Evolutionary conservation across 2,329 filamentous ascomycete genomes (phyloP), one percentile per base, ranked within the genome.

Genomic region (Claviceps fusiformis): DNA sequence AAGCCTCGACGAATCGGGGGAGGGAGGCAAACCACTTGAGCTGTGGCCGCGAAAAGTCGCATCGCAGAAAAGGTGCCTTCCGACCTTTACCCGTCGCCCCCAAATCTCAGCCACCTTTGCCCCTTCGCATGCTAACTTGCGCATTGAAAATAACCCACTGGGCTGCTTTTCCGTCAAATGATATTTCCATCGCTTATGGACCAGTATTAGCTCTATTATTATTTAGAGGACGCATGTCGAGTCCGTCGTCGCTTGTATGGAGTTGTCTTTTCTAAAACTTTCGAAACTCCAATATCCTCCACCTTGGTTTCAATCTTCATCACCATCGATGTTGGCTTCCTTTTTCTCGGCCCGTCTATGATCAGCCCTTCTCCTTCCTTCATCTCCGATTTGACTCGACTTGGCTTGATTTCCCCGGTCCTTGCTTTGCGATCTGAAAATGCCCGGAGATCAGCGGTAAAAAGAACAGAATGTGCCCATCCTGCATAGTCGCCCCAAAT

Each of bases 381-480:
- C 2, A 63, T 54, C 19, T 57, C 55, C 5, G 41, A 17, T 17
- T 52, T 52, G 24, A 57, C 39, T 35, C 19, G 19, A 17, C 41
- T 10, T 31, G n/a, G 37, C 13, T 19, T 33, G 10, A 8, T 10
- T 8, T 13, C 46, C 7, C 59, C 50, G 29, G 47, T 54, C 43
- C 59, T 61, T 3, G 57, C 55, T 17, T 75, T 72, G 49, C 79
- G 77, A 60, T 88, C 86, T 0, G 90, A 85, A 64, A 97, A 97
- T 0, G 88, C 81, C 64, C 82, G 87, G 55, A 98, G 70, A 65
- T 98, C 91, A 0, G 93, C 95, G 0, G 93, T 95, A 65, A 98
- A 98, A 13, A 98, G 75, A 9, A 98, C 93, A 3, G 89, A 95
- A 71, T 98, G 93, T 10, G 95, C 93, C 95, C 95, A 98, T 1